phyloP scores from a whole-genome alignment of 164 flowering plant genomes.

The Kingdonia uniflora region DNA sequence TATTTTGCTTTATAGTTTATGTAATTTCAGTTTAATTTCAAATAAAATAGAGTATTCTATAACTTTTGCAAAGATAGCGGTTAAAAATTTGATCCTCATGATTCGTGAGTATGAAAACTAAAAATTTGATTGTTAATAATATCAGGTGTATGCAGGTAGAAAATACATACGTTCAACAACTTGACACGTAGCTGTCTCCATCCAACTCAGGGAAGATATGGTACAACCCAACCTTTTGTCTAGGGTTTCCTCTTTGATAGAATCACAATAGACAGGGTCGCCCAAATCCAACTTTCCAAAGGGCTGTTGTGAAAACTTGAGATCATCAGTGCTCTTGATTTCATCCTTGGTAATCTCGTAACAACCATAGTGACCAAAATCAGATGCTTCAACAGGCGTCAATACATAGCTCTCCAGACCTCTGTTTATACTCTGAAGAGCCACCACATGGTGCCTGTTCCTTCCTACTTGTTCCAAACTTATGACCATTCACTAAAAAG shows the following conservation, averaged over 20 bases:
- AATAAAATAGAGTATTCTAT: too few relatives aligned
- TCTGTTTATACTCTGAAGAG: constrained; percentile 14
- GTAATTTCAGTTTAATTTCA: too few relatives aligned
- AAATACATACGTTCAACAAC: constrained; percentile 67
- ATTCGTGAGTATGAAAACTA: too few relatives aligned
- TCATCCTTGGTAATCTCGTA: constrained; percentile 43
- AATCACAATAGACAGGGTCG: constrained; percentile 36
- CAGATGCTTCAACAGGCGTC: constrained; percentile 31
- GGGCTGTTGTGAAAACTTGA: constrained; percentile 21
- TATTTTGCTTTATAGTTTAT: too few relatives aligned
- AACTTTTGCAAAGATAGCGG: too few relatives aligned
- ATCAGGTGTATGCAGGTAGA: not conserved
- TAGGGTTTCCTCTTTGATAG: constrained; percentile 25
- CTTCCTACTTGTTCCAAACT: constrained; percentile 17
- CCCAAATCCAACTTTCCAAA: constrained; percentile 44
- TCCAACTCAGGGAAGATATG: constrained; percentile 72
- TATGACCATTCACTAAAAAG: constrained; percentile 34
- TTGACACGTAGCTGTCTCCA: constrained; percentile 54
- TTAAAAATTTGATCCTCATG: too few relatives aligned
- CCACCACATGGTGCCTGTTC: constrained; percentile 13
- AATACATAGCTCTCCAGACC: constrained; percentile 31
- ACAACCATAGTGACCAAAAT: constrained; percentile 19
- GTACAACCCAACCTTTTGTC: constrained; percentile 17
- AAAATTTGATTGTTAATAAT: too few relatives aligned
- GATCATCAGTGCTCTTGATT: constrained; percentile 13